Conservation (phyloP, 495 filamentous ascomycete species). For the Annulohypoxylon moriforme region DNA sequence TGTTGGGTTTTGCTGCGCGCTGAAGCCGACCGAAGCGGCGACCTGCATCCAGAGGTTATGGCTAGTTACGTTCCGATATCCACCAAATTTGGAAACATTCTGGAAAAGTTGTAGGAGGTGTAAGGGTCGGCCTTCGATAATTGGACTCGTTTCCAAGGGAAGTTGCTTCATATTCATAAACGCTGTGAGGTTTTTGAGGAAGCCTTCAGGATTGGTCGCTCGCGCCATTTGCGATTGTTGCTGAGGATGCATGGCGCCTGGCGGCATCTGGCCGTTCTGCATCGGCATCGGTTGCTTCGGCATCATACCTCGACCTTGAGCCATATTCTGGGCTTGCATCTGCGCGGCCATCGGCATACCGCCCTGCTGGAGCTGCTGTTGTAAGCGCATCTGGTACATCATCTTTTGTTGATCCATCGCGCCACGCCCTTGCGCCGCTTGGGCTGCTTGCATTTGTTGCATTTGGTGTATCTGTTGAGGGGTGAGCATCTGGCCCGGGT, state of each 20-base stretch:
- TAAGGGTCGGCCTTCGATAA: constrained; percentile 75
- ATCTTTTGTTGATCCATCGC: constrained; percentile 67
- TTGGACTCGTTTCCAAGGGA: constrained; percentile 75
- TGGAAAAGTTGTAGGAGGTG: constrained; percentile 80
- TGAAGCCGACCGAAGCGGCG: constrained; percentile 73
- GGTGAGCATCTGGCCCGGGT: constrained; percentile 49
- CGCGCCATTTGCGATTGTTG: constrained; percentile 47
- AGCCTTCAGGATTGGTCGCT: constrained; percentile 68
- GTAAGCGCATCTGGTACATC: constrained; percentile 72
- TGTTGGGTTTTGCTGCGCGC: constrained; percentile 70
- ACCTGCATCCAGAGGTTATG: constrained; percentile 78
- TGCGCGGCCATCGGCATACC: constrained; percentile 64
- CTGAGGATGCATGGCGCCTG: constrained; percentile 56
- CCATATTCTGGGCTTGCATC: constrained; percentile 57
- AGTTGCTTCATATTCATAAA: constrained; percentile 78
- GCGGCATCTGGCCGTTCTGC: constrained; percentile 60
- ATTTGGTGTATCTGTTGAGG: constrained; percentile 54
- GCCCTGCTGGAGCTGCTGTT: constrained; percentile 72
- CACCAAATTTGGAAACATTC: constrained; percentile 75
- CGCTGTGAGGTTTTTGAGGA: constrained; percentile 75
- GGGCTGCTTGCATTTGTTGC: constrained; percentile 58
- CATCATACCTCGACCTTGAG: constrained; percentile 62
- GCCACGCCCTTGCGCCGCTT: constrained; percentile 64
- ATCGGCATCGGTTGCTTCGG: constrained; percentile 58
- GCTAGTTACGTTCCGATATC: constrained; percentile 76